Evolutionary conservation across 495 filamentous ascomycete species (phyloP), one percentile per base, ranked within the genome.

Genomic region (Annulohypoxylon nitens): DNA sequence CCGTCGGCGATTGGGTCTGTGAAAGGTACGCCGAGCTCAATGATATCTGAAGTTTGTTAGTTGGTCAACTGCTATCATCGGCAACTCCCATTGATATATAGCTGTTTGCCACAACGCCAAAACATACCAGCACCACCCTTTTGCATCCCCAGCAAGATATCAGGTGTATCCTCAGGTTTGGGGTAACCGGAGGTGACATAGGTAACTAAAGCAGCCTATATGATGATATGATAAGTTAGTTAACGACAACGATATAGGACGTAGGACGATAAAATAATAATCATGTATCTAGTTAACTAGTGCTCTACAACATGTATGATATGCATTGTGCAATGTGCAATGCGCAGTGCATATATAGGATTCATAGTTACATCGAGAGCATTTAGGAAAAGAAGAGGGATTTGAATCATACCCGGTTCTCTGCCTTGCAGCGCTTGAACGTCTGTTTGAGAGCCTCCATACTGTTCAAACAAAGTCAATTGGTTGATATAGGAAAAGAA

Each of bases 181-280:
- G 97, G 96, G 78, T 92, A 99, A 33, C 96, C 96, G 58, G 95
- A 96, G 14, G 96, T 98, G 75, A 97, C 92, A 86, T 99, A 99
- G 36, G 95, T 94, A 61, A 99, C 93, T 55, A 99, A 86, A 54
- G 96, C 95, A 36, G 90, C 78, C 91, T 83, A 64, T 62, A 34
- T n/a, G 4, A 18, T 30, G 7, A n/a, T 18, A 64, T 33, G 59
- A 33, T n/a, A 34, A 34, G 25, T 72, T 65, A 61, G 67, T 54
- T 45, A 48, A 37, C 6, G 33, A 57, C 7, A 20, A 57, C 9
- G 11, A 18, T 20, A 14, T 57, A 4, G n/a, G 10, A 14, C 5
- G 5, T 30, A 30, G 30, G 5, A 30, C 30, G 30, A 6, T 30
- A 30, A 1, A 23, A 23, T 14, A 9, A 36, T 43, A 41, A n/a